These are phyloP conservation scores for Rhodotorula sp. DNA, from an alignment of 1,284 basidiomycete species.

Conservation along the genomic window DNA sequence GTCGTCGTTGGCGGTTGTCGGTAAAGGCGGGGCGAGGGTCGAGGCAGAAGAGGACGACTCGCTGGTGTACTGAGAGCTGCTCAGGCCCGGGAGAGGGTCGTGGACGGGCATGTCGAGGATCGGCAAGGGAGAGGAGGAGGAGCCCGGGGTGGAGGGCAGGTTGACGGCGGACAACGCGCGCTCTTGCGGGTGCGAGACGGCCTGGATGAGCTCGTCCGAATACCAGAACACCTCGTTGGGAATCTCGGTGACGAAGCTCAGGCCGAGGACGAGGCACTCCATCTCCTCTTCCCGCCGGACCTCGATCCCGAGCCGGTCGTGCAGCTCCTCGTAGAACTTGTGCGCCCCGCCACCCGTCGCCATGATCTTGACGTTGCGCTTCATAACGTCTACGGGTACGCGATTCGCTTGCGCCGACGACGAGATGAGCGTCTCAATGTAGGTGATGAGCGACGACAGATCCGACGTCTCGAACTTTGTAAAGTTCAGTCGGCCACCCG, in stretches of 20 bases:
- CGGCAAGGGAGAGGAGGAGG: slow-evolving; percentile 23
- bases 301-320: slow-evolving; percentile 68
- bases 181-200: slow-evolving; percentile 66
- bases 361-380: slow-evolving; percentile 90
- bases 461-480: slow-evolving; percentile 94
- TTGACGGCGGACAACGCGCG: slow-evolving; percentile 27
- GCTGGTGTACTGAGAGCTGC: neutral
- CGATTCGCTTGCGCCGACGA: slow-evolving; percentile 83
- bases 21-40: slow-evolving; percentile 6
- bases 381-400: slow-evolving; percentile 88
- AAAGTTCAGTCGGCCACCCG: slow-evolving; percentile 93
- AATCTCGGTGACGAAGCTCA: slow-evolving; percentile 95
- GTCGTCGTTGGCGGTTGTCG: slow-evolving; percentile 43
- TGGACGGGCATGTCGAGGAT: slow-evolving; percentile 27
- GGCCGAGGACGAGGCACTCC: slow-evolving; percentile 95
- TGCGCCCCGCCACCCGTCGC: slow-evolving; percentile 98
- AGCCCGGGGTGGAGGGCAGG: slow-evolving; percentile 18
- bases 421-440: slow-evolving; percentile 84
- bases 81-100: too few relatives aligned
- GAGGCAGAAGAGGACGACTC: neutral
- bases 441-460: slow-evolving; percentile 80
- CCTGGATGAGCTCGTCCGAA: slow-evolving; percentile 91
- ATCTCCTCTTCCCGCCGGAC: slow-evolving; percentile 92
- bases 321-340: slow-evolving; percentile 84
- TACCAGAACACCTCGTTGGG: slow-evolving; percentile 99